A percentile compares a stretch with the other conserved stretches of the same genome.
phyloP scores from a whole-genome alignment of 140 eudicot genomes.

The Stevia rebaudiana region DNA sequence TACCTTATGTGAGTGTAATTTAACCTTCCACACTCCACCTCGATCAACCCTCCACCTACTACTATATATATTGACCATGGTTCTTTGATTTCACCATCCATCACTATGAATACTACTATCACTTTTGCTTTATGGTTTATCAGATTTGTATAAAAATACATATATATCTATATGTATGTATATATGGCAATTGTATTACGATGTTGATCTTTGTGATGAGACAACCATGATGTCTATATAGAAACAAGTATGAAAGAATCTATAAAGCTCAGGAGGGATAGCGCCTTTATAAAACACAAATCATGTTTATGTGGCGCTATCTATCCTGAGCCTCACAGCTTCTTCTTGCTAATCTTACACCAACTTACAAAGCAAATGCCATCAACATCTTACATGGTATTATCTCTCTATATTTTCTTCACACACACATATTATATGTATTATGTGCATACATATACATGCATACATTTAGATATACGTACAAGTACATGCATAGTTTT shows the following conservation, averaged over 20 bases:
- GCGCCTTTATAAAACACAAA: constrained; percentile 18
- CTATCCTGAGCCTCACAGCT: constrained; percentile 40
- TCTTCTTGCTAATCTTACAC: constrained; percentile 17
- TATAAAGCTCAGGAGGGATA: constrained; percentile 44
- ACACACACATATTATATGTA: no score
- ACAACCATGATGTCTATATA: background rate
- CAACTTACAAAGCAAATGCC: background rate
- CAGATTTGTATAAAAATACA: background rate
- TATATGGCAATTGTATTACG: background rate
- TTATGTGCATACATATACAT: background rate
- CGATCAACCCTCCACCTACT: background rate
- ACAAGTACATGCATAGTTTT: no score
- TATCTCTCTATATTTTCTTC: constrained; percentile 1
- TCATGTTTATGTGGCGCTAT: constrained; percentile 29
- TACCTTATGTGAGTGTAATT: constrained; percentile 2
- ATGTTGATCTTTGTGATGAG: background rate
- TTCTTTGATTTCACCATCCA: constrained; percentile 39
- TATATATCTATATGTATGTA: background rate
- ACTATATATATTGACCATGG: constrained; percentile 32
- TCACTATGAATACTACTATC: constrained; percentile 23
- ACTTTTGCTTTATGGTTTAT: constrained; percentile 3
- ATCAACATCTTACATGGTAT: constrained; percentile 15
- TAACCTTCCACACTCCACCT: constrained; percentile 11
- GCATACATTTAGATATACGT: no score
- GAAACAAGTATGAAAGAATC: constrained; percentile 22